phyloP scores from a whole-genome alignment of 2,329 filamentous ascomycete species.

The Colletotrichum eleusines region DNA sequence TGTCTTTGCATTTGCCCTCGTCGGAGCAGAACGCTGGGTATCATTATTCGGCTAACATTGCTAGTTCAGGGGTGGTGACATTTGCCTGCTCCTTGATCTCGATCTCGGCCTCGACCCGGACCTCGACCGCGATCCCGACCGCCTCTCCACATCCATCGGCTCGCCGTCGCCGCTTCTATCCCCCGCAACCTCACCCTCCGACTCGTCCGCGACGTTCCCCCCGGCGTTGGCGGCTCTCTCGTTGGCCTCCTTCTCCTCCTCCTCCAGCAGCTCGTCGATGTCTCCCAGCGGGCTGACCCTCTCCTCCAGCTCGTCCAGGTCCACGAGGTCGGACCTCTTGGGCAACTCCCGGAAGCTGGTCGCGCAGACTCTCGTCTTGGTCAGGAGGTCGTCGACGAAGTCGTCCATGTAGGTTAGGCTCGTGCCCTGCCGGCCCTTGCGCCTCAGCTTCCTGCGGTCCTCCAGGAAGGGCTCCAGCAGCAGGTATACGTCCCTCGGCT shows the following conservation, averaged over 20 bases:
- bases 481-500: slow-evolving; percentile 82
- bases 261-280: slow-evolving; percentile 77
- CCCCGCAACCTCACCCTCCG: slow-evolving; percentile 56
- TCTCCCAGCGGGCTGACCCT: slow-evolving; percentile 86
- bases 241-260: slow-evolving; percentile 55
- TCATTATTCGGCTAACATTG: slow-evolving; percentile 9
- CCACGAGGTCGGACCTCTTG: slow-evolving; percentile 83
- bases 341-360: slow-evolving; percentile 95
- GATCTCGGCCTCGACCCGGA: slow-evolving; percentile 41
- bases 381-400: slow-evolving; percentile 92
- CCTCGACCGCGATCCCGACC: slow-evolving; percentile 40
- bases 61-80: slow-evolving; percentile 20
- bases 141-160: slow-evolving; percentile 54
- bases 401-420: slow-evolving; percentile 86
- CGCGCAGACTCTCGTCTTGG: slow-evolving; percentile 89
- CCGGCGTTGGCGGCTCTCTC: slow-evolving; percentile 46
- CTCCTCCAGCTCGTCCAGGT: slow-evolving; percentile 88
- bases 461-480: slow-evolving; percentile 85
- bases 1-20: neutral
- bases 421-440: slow-evolving; percentile 80
- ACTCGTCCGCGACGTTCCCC: slow-evolving; percentile 48
- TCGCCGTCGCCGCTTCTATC: slow-evolving; percentile 36
- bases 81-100: slow-evolving; percentile 31
- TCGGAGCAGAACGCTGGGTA: slow-evolving; percentile 20
- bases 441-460: slow-evolving; percentile 85